These are phyloP conservation scores for Actinomucor elegans DNA, from an alignment of 371 early-diverging fungal genomes.

Conservation along the genomic window DNA sequence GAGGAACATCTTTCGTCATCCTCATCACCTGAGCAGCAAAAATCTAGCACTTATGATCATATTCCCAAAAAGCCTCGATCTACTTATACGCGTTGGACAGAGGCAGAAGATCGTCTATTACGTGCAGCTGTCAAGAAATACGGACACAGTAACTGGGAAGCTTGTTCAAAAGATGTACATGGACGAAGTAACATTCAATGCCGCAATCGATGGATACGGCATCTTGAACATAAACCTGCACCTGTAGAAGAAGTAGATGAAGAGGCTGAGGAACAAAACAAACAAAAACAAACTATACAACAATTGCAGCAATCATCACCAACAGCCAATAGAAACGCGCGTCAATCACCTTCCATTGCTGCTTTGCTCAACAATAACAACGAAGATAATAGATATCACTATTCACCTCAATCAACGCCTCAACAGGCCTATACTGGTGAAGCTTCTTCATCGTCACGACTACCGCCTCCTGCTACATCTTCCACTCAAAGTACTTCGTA, in stretches of 20 bases:
- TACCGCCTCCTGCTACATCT: constrained; percentile 1
- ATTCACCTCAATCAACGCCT: constrained; percentile 25
- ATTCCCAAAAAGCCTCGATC: constrained; percentile 40
- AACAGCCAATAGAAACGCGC: constrained; percentile 23
- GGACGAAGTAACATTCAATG: constrained; percentile 44
- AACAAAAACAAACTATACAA: background rate
- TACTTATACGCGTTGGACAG: constrained; percentile 44
- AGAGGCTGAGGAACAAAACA: background rate
- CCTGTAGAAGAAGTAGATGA: constrained; percentile 2
- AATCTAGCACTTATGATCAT: background rate
- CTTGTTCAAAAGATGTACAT: constrained; percentile 30
- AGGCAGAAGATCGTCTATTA: constrained; percentile 33
- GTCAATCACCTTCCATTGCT: constrained; percentile 50
- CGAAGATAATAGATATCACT: constrained; percentile 14
- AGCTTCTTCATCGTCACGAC: too few species aligned
- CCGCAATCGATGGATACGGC: constrained; percentile 47
- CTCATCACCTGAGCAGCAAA: constrained; percentile 4
- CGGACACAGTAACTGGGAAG: constrained; percentile 44
- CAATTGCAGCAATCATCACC: background rate
- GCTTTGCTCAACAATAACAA: constrained; percentile 30
- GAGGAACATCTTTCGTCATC: too few species aligned
- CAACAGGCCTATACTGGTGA: background rate
- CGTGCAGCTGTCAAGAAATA: constrained; percentile 31
- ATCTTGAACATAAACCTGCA: constrained; percentile 18
- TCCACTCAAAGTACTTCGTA: background rate